Percentiles rank a stretch among this genome's conserved stretches.
Evolutionary conservation across 306 rosid species (phyloP).

Genomic region (Spatholobus suberectus): DNA sequence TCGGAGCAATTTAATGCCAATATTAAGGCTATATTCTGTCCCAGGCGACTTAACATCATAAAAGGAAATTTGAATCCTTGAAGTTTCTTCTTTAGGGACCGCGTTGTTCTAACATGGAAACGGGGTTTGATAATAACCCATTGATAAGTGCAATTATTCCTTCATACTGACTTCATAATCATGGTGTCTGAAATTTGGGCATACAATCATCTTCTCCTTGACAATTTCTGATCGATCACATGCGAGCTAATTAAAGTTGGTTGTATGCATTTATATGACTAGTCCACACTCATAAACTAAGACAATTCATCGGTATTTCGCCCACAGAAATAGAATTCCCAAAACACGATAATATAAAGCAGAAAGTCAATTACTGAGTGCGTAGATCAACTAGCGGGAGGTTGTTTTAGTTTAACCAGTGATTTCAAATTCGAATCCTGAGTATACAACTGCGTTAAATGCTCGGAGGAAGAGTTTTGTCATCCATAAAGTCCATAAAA

Average conservation of each 20-base stretch:
- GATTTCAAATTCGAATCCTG: too few species aligned
- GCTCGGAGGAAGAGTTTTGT: too few species aligned
- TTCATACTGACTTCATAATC: slow-evolving; percentile 29
- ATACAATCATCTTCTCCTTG: slow-evolving; percentile 39
- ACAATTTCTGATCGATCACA: slow-evolving; percentile 29
- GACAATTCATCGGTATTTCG: background rate
- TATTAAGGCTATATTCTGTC: slow-evolving; percentile 9
- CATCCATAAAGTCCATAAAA: background rate
- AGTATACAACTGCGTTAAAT: too few species aligned
- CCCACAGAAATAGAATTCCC: background rate
- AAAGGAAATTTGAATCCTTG: slow-evolving; percentile 38
- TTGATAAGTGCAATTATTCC: slow-evolving; percentile 47
- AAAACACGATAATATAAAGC: background rate
- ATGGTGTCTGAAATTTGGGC: slow-evolving; percentile 35
- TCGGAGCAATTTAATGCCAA: slow-evolving; percentile 21
- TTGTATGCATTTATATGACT: background rate
- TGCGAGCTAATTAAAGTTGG: background rate
- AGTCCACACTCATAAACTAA: background rate
- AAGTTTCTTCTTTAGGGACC: slow-evolving; percentile 42
- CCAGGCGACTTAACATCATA: background rate
- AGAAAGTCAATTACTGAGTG: too few species aligned
- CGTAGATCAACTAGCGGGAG: too few species aligned
- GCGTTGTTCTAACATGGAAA: slow-evolving; percentile 36
- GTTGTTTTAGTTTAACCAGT: too few species aligned
- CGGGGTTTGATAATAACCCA: slow-evolving; percentile 33